These are phyloP conservation scores for Exsudoporus floridanus DNA, from an alignment of 1,284 basidiomycete genomes.

Conservation along the genomic window DNA sequence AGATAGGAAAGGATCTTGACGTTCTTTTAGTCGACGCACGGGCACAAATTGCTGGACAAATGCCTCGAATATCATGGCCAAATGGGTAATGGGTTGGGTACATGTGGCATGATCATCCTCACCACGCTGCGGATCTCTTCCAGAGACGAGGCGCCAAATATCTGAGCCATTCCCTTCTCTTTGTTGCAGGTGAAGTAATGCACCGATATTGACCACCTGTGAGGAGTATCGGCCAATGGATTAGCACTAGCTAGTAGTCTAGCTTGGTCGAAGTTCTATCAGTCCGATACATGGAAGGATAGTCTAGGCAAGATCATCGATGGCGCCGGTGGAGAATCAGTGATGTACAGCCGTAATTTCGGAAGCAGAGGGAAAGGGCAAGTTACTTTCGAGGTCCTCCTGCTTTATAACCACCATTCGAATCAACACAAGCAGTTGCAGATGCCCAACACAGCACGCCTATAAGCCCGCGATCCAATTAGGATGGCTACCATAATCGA, in stretches of 20 bases:
- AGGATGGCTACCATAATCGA: constrained; percentile 3
- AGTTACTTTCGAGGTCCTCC: neutral
- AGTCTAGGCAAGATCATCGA: too few relatives aligned
- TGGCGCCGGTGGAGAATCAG: too few relatives aligned
- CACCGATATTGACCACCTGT: neutral
- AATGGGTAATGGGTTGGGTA: constrained; percentile 2
- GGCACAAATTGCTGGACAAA: neutral
- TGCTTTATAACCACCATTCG: neutral
- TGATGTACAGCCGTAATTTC: too few relatives aligned
- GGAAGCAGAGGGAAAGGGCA: too few relatives aligned
- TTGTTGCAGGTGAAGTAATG: neutral
- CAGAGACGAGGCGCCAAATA: constrained; percentile 7
- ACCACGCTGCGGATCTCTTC: constrained; percentile 10
- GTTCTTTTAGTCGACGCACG: neutral
- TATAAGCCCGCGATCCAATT: neutral
- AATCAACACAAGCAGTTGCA: neutral
- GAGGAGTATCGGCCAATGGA: neutral
- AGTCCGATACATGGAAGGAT: neutral
- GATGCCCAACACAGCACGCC: neutral
- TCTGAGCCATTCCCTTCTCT: neutral
- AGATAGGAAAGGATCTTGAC: neutral
- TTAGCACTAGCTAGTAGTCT: neutral
- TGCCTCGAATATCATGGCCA: neutral
- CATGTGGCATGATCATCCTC: constrained; percentile 2
- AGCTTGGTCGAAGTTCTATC: neutral